Percentiles rank a stretch among this genome's conserved stretches.
Evolutionary conservation across 2,329 filamentous ascomycete genomes (phyloP).

Genomic region (Neoarthrinium moseri): DNA sequence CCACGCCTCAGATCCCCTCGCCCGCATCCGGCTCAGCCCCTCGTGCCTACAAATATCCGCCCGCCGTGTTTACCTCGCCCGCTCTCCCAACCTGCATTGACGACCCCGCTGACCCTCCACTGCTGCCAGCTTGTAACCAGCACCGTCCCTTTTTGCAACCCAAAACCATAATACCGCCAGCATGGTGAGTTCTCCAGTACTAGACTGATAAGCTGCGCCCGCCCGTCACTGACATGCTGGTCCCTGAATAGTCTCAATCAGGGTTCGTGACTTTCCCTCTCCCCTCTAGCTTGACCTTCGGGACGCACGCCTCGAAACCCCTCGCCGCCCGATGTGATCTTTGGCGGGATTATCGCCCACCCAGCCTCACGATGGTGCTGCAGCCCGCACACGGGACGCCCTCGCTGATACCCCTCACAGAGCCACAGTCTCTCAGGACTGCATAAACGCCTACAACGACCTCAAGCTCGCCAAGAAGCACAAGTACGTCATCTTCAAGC

Average conservation of each 20-base stretch:
- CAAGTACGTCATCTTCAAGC: slow-evolving; percentile 88
- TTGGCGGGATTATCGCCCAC: no score
- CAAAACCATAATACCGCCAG: slow-evolving; percentile 18
- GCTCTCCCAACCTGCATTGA: background rate
- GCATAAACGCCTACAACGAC: slow-evolving; percentile 72
- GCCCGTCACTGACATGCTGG: slow-evolving; percentile 16
- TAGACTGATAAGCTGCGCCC: slow-evolving; percentile 3
- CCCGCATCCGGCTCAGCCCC: no score
- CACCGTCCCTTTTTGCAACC: slow-evolving; percentile 19
- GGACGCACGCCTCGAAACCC: slow-evolving; percentile 15
- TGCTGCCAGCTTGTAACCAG: slow-evolving; percentile 23
- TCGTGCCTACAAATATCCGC: slow-evolving; percentile 2
- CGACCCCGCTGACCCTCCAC: slow-evolving; percentile 24
- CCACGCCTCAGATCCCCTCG: no score
- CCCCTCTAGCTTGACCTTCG: slow-evolving; percentile 18
- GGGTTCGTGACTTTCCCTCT: slow-evolving; percentile 50
- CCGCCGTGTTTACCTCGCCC: background rate
- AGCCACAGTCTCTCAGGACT: slow-evolving; percentile 71
- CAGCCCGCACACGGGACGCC: background rate
- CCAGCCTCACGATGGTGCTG: no score
- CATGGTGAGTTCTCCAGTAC: slow-evolving; percentile 30
- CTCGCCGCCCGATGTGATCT: slow-evolving; percentile 11
- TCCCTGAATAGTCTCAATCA: slow-evolving; percentile 59
- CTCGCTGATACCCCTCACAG: slow-evolving; percentile 37
- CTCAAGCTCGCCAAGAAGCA: slow-evolving; percentile 79